Evolutionary conservation across 768 basidiomycete genomes (phyloP).

Genomic region (Strobilomyces dryophilus): DNA sequence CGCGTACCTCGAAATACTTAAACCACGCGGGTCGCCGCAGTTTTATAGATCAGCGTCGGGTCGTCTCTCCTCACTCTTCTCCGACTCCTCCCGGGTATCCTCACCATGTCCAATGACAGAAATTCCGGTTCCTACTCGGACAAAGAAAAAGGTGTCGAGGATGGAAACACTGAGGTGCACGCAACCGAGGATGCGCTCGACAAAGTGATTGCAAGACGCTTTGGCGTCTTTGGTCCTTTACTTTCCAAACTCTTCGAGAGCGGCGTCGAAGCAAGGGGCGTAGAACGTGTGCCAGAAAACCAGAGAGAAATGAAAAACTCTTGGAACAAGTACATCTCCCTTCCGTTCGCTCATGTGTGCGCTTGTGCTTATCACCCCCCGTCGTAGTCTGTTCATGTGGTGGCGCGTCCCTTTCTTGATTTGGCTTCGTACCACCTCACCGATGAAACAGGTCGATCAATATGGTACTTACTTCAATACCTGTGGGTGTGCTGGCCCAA

Average conservation of each 20-base stretch:
- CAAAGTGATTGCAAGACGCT: conserved; percentile 27
- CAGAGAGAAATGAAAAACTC: conserved; percentile 41
- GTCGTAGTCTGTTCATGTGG: conserved; percentile 41
- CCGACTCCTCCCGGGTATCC: background rate
- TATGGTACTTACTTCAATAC: conserved; percentile 43
- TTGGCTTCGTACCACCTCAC: background rate
- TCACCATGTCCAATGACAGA: conserved; percentile 6
- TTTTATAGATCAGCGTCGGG: background rate
- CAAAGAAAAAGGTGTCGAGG: conserved; percentile 15
- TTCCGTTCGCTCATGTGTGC: background rate
- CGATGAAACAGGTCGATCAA: conserved; percentile 40
- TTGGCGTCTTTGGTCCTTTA: conserved; percentile 28
- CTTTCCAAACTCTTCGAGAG: conserved; percentile 40
- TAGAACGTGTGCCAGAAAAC: conserved; percentile 51
- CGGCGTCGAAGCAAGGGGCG: conserved; percentile 52
- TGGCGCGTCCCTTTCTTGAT: conserved; percentile 26
- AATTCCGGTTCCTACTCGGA: conserved; percentile 6
- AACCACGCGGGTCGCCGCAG: background rate
- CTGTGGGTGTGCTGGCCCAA: conserved; percentile 48
- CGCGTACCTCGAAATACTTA: background rate
- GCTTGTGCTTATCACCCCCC: background rate
- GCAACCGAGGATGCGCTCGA: conserved; percentile 26
- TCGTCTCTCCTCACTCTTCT: background rate
- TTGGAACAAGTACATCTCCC: conserved; percentile 39
- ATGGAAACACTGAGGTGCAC: background rate